Percentiles rank a stretch among this genome's conserved stretches.
Evolutionary conservation across 805 yeast genomes (phyloP).

Genomic region (Yarrowia porcina): DNA sequence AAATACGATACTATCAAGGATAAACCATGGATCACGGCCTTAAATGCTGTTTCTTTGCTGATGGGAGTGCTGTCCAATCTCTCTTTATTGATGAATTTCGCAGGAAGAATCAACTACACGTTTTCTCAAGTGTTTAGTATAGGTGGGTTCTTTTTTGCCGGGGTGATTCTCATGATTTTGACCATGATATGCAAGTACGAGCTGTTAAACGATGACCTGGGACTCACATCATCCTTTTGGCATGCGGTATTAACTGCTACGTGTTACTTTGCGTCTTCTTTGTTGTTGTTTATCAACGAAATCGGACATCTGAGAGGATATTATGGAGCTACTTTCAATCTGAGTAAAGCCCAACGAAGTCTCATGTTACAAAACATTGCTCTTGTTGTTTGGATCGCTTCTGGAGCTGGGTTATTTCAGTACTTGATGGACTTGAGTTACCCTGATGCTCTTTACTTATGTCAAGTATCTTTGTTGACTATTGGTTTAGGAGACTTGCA

Average conservation of each 20-base stretch:
- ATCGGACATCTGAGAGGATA: constrained; percentile 55
- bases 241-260: constrained; percentile 64
- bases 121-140: constrained; percentile 61
- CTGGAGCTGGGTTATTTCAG: constrained; percentile 64
- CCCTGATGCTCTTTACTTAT: constrained; percentile 67
- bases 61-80: constrained; percentile 67
- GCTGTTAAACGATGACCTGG: constrained; percentile 34
- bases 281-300: constrained; percentile 55
- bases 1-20: constrained; percentile 41
- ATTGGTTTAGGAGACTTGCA: constrained; percentile 79
- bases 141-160: constrained; percentile 61
- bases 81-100: constrained; percentile 64
- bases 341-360: constrained; percentile 63
- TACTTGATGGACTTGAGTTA: constrained; percentile 47
- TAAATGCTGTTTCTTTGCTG: constrained; percentile 61
- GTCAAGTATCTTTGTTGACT: constrained; percentile 70
- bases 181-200: constrained; percentile 42
- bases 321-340: constrained; percentile 69
- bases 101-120: constrained; percentile 56
- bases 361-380: constrained; percentile 66
- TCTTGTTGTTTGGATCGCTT: constrained; percentile 63
- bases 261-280: constrained; percentile 57
- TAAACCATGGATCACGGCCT: constrained; percentile 45
- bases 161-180: constrained; percentile 50
- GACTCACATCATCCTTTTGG: constrained; percentile 49